Evolutionary conservation across 116 monocot species (phyloP), one percentile per base, ranked within the genome.

Genomic region (Iris pallida): DNA sequence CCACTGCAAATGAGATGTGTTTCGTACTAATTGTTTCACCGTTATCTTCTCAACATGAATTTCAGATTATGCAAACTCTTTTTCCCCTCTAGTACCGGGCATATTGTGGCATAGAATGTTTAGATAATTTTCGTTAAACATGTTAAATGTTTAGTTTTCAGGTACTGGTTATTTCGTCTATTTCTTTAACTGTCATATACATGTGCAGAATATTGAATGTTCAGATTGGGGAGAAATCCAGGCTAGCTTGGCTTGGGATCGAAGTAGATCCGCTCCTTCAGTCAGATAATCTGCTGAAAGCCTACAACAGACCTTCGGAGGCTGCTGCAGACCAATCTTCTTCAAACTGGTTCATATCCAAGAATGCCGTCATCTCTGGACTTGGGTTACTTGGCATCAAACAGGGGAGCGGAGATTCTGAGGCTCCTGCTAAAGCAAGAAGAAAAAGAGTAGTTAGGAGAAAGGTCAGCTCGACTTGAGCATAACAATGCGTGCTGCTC

Each of bases 261-360:
- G 86, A 89, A 77, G 80, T 83, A 16, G 85, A 97, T 75, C 89
- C 89, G 19, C 74, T 92, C 43, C 18, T 80, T 53, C 73, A 90
- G 45, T 92, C 97, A 8, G 85, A 92, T 52, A 75, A 72, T 54
- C 64, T 97, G 47, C 59, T 88, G 69, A 85, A 73, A 65, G 82
- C 87, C 45, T 90, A 92, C 42, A 92, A 78, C 16, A 81, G 87
- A 65, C 83, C 78, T 16, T 68, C 81, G 20, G 82, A 82, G 1
- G 41, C 66, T 44, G 48, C 42, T 42, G 57, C 75, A 1, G 66
- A 58, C 41, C 59, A 57, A n/a, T 51, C 76, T 64, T 73, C 81
- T 42, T 76, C 97, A 63, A 87, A 82, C 18, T 97, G 92, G 92
- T 85, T 92, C 69, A 97, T 97, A 51, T 97, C 90, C 11, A 97